Conservation (phyloP, 2,329 filamentous ascomycete genomes). For the Monosporascus sp. region DNA sequence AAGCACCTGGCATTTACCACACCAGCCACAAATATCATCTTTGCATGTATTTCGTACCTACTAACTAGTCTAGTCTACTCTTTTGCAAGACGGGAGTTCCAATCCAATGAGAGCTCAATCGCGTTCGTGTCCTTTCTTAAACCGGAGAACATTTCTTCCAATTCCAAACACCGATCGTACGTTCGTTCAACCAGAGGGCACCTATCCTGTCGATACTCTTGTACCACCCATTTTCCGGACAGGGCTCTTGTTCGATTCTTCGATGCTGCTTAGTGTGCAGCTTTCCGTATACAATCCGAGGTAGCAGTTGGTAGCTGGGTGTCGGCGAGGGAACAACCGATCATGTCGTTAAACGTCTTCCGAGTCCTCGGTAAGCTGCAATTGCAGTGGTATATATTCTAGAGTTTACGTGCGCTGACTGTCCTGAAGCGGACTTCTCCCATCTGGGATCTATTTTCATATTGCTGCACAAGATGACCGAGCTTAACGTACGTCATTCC, state of each 20-base stretch:
- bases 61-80: too few relatives aligned
- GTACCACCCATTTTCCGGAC: too few relatives aligned
- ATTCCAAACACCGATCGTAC: too few relatives aligned
- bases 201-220: too few relatives aligned
- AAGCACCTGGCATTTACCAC: neutral
- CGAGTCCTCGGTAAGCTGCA: conserved; percentile 46
- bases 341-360: conserved; percentile 53
- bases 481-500: conserved; percentile 66
- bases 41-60: too few relatives aligned
- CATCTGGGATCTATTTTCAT: conserved; percentile 93
- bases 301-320: conserved; percentile 13
- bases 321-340: neutral
- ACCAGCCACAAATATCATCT: conserved; percentile 10
- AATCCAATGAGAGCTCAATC: conserved; percentile 34
- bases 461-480: conserved; percentile 92
- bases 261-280: neutral
- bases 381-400: neutral
- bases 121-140: conserved; percentile 37
- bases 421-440: conserved; percentile 77
- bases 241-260: neutral
- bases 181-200: too few relatives aligned
- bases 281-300: neutral
- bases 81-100: conserved; percentile 4
- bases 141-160: neutral
- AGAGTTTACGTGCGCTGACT: conserved; percentile 14